Base-by-base conservation (phyloP, 768 basidiomycete genomes). In the Phaffia australis region DNA sequence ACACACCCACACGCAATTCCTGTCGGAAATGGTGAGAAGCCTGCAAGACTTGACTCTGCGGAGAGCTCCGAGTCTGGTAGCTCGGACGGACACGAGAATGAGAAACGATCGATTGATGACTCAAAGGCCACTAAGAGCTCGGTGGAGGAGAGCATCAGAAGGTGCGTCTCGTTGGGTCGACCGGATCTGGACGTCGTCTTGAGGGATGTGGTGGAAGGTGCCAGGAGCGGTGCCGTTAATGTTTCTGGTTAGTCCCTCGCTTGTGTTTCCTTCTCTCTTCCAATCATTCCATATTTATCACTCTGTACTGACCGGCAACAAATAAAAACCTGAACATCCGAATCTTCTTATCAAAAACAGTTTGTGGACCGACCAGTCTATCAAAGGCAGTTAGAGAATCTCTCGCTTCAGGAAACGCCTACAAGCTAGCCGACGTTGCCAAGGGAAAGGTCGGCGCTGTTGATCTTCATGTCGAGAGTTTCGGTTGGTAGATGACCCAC, bases 281-380 rank as follows among this genome's bases (percentile, higher is more conserved):
- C 14, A 32, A 19, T 16, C 25, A 19, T 29, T 9, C 3, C 29
- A 42, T 9, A 23, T 35, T 6, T 59, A 21, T 21, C 27, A 2
- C 19, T 32, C 35, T 42, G 35, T 42, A 42, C 35, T 42, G 35
- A 42, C 35, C 35, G 35, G n/a, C n/a, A n/a, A n/a, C n/a, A n/a
- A n/a, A n/a, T n/a, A n/a, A n/a, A n/a, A n/a, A n/a, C n/a, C 35
- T 42, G 35, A 42, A 42, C 11, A 42, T 5, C 35, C 35, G 27
- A 23, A 15, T 35, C 56, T 57, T 30, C 32, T 32, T 59, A 3
- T 32, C n/a, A 3, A n/a, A 19, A 35, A 9, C 62, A 64, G 54
- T 62, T 15, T 67, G 66, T 27, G 66, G 66, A 16, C 66, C 66
- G 19, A 48, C 30, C 6, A 29, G 47, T 27, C 52, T 67, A 30